These are phyloP conservation scores for Adansonia gregorii DNA, from an alignment of 441 rosid genomes.

Conservation along the genomic window DNA sequence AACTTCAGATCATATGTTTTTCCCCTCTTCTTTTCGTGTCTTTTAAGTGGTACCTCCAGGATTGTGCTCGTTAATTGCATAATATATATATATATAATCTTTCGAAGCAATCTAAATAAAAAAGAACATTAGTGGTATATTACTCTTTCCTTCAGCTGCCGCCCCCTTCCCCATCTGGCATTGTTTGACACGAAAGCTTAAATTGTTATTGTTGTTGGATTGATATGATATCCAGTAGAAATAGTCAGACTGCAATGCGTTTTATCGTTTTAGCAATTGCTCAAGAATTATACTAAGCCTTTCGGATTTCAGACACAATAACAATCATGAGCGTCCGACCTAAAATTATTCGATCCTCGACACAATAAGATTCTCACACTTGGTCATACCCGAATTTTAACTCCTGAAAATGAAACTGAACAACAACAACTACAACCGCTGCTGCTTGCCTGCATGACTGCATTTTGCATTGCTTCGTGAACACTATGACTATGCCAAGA, in stretches of 20 bases:
- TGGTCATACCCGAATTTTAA: background rate
- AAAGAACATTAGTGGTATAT: background rate
- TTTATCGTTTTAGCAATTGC: background rate
- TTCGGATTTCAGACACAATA: background rate
- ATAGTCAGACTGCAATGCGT: background rate
- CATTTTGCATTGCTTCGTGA: background rate
- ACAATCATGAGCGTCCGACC: background rate
- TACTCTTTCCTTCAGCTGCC: background rate
- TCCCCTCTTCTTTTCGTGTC: background rate
- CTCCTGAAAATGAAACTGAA: background rate
- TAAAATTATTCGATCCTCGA: background rate
- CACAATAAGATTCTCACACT: background rate
- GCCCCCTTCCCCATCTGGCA: background rate
- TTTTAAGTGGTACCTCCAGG: background rate
- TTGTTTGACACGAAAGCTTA: background rate
- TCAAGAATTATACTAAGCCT: background rate
- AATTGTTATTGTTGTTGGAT: background rate
- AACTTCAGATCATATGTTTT: background rate
- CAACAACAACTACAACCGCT: background rate
- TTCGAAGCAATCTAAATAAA: background rate
- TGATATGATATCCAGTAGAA: constrained; percentile 30
- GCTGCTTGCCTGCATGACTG: background rate
- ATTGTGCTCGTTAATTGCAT: background rate
- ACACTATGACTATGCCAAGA: too few relatives aligned
- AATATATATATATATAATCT: background rate